phyloP scores from a whole-genome alignment of 1,284 basidiomycete species.

The Calocybe gambosa region DNA sequence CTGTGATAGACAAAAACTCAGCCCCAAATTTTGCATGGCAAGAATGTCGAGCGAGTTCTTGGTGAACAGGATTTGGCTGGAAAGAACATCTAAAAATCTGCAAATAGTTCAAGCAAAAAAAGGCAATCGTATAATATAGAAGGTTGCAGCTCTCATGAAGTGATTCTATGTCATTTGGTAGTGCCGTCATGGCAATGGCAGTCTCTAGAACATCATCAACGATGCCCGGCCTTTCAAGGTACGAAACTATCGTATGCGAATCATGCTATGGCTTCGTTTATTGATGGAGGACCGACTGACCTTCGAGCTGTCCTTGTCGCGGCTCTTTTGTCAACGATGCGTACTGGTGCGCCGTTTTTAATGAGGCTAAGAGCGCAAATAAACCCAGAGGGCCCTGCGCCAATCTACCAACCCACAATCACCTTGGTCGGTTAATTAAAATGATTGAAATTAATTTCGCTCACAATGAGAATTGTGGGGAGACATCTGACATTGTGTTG shows the following conservation, averaged over 20 bases:
- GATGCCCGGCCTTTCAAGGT: conserved; percentile 23
- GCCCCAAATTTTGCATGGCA: conserved; percentile 32
- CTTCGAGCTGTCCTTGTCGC: conserved; percentile 28
- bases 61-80: conserved; percentile 25
- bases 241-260: conserved; percentile 22
- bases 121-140: conserved; percentile 15
- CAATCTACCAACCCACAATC: no score
- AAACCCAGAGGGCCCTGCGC: conserved; percentile 36
- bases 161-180: conserved; percentile 21
- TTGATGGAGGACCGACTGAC: not conserved
- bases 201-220: conserved; percentile 23
- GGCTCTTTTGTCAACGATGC: conserved; percentile 35
- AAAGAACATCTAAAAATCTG: not conserved
- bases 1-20: conserved; percentile 33
- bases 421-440: no score
- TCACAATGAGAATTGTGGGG: no score
- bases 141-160: conserved; percentile 26
- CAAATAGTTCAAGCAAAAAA: conserved; percentile 4
- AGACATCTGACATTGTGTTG: no score
- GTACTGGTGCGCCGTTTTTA: conserved; percentile 32
- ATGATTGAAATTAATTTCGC: no score
- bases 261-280: not conserved
- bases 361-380: conserved; percentile 30
- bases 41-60: conserved; percentile 24
- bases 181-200: conserved; percentile 24